A percentile compares a stretch with the other conserved stretches of the same genome.
These are phyloP conservation scores for Tuber brumale DNA, from an alignment of 495 filamentous ascomycete genomes.

Conservation along the genomic window DNA sequence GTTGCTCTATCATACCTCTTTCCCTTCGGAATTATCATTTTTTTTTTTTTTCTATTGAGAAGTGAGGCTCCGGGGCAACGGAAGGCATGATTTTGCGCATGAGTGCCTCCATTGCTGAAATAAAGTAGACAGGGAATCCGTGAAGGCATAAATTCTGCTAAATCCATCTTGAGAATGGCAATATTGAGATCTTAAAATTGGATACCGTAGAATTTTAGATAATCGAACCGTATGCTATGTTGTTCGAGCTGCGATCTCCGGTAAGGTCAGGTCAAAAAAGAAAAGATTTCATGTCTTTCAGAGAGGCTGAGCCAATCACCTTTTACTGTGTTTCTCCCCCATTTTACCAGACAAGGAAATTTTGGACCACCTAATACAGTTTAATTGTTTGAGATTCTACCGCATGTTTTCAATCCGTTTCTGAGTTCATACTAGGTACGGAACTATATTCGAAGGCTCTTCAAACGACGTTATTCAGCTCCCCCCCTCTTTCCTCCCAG, in stretches of 20 bases:
- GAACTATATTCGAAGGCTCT: neutral
- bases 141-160: neutral
- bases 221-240: neutral
- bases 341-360: neutral
- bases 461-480: neutral
- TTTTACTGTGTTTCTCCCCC: neutral
- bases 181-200: neutral
- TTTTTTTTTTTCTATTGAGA: neutral
- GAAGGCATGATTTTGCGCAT: neutral
- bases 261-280: neutral
- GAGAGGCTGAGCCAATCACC: neutral
- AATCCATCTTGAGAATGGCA: neutral
- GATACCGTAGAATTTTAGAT: neutral
- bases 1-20: neutral
- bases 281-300: neutral
- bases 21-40: neutral
- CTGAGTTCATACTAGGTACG: neutral
- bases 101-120: neutral
- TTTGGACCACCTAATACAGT: neutral
- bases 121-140: no score
- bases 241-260: neutral
- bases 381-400: neutral
- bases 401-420: neutral
- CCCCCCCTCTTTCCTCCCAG: neutral
- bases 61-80: neutral